These are phyloP conservation scores for Chlorella sp. DNA, from an alignment of 139 green algal genomes.

Conservation along the genomic window DNA sequence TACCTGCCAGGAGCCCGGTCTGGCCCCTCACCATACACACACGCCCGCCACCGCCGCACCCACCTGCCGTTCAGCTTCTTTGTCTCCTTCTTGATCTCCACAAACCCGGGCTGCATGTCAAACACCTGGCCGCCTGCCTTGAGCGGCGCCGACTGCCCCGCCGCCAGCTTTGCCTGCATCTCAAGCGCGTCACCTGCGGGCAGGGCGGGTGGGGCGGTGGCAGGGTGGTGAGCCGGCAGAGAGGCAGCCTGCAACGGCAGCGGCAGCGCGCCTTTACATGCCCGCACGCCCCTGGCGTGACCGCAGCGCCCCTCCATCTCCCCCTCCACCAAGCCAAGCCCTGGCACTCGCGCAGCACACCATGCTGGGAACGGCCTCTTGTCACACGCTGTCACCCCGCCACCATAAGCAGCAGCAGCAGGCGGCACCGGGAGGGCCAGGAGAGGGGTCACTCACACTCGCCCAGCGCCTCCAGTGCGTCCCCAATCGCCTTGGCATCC, in stretches of 20 bases:
- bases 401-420: background rate
- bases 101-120: conserved; percentile 64
- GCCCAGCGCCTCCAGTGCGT: conserved; percentile 68
- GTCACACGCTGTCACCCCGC: background rate
- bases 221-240: background rate
- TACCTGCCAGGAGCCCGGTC: too few relatives aligned
- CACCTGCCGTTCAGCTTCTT: conserved; percentile 75
- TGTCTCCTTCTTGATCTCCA: conserved; percentile 76
- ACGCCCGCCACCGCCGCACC: background rate
- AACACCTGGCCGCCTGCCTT: conserved; percentile 38
- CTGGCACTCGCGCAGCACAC: background rate
- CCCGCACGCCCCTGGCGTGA: too few relatives aligned
- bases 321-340: background rate
- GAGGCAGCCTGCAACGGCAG: background rate
- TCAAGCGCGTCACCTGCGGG: conserved; percentile 34
- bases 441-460: conserved; percentile 14
- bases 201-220: background rate
- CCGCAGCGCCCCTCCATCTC: background rate
- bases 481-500: conserved; percentile 81
- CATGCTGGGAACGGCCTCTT: background rate
- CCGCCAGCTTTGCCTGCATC: conserved; percentile 65
- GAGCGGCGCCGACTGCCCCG: conserved; percentile 42
- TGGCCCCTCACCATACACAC: too few relatives aligned
- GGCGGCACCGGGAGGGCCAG: background rate
- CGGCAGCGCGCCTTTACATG: background rate